Conservation (phyloP, 495 filamentous ascomycete species). For the Talaromyces trachyspermus region DNA sequence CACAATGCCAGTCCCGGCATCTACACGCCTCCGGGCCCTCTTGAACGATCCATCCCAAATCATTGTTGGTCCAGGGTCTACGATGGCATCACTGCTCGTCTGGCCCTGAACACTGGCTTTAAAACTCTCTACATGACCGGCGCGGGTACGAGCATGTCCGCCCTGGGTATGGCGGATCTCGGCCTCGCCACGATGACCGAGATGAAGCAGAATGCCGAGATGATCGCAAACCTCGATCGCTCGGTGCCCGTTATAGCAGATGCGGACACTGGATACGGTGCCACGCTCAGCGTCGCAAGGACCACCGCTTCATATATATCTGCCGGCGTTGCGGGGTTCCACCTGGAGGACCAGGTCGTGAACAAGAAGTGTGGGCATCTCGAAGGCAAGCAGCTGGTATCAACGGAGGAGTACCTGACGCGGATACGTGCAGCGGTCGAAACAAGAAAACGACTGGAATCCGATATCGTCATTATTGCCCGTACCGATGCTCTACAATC, state of each 20-base stretch:
- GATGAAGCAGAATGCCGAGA: slow-evolving; percentile 56
- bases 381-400: slow-evolving; percentile 53
- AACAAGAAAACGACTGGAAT: slow-evolving; percentile 39
- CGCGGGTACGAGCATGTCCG: slow-evolving; percentile 56
- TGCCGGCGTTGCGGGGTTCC: slow-evolving; percentile 58
- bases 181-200: slow-evolving; percentile 55
- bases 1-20: no score
- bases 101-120: slow-evolving; percentile 53
- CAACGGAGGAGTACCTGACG: slow-evolving; percentile 38
- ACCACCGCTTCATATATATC: slow-evolving; percentile 52
- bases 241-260: slow-evolving; percentile 58
- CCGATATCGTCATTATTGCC: slow-evolving; percentile 61
- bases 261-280: slow-evolving; percentile 61
- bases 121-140: slow-evolving; percentile 65
- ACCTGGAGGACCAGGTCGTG: slow-evolving; percentile 64
- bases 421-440: slow-evolving; percentile 48
- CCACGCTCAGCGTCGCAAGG: slow-evolving; percentile 54
- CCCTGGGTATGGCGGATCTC: slow-evolving; percentile 57
- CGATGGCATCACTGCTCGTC: slow-evolving; percentile 59
- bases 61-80: slow-evolving; percentile 62
- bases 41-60: slow-evolving; percentile 26
- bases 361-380: slow-evolving; percentile 62
- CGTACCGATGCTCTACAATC: slow-evolving; percentile 59
- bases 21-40: slow-evolving; percentile 40
- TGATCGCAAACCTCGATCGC: slow-evolving; percentile 57